Evolutionary conservation across 768 basidiomycete species (phyloP), one percentile per base, ranked within the genome.

Genomic region (Termitomyces sp.): DNA sequence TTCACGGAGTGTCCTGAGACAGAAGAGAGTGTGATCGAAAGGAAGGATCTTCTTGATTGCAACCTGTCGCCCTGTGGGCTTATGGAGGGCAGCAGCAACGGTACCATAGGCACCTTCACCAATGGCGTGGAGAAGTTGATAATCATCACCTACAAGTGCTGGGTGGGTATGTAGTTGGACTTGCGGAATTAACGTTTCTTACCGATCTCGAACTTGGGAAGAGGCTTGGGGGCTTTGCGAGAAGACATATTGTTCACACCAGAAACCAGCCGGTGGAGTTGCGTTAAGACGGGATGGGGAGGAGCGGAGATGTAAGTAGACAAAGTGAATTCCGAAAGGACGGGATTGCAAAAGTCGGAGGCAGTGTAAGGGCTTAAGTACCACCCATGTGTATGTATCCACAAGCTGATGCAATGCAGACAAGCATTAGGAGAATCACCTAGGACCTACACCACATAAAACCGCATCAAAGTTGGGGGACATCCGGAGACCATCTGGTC

Each of bases 21-120:
- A 92, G 75, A 94, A 96, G 69, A 96, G 78, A 31, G 91, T 88
- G 67, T 96, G 94, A 64, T 96, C 94, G 70, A 97, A 96, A 9
- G 94, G 94, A 39, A 90, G 84, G 64, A 97, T 88, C 73, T 92
- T 94, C 81, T 96, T 98, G 74, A 96, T 95, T 40, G 94, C 95
- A 15, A 98, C 93, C 68, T 91, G 84, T 56, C 85, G 84, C 31
- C 86, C 84, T 7, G 86, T 83, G 5, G 90, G 88, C 62, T 83
- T 82, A 73, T 97, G 94, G 35, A 89, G 73, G 32, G 94, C 95
- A 52, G 94, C 90, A 53, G 83, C 90, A 47, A 97, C 94, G 20
- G 89, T 91, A 29, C 94, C 94, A 66, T 94, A 94, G 44, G 92
- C 91, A 52, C 93, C 89, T 73, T 91, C 89, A 43, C 89, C 90